Conservation (phyloP, 2,329 filamentous ascomycete species). For the Trichoderma atroviride region DNA sequence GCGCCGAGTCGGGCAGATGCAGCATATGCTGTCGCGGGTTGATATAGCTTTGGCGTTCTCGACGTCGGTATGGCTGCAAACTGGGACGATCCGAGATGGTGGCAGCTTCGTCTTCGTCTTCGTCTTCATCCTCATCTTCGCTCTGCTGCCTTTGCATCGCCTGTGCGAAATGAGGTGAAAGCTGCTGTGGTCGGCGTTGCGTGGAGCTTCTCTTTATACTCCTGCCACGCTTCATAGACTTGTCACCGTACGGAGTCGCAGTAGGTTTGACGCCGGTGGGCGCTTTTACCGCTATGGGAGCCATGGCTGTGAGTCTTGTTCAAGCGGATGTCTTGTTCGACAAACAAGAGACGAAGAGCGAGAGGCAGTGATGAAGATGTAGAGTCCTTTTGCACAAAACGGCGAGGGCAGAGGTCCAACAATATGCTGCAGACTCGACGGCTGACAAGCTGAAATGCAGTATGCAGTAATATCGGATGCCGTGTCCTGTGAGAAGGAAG, state of each 20-base stretch:
- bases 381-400: not conserved
- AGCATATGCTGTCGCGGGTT: constrained; percentile 27
- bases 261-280: not conserved
- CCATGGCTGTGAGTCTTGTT: constrained; percentile 4
- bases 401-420: not conserved
- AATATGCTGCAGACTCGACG: not conserved
- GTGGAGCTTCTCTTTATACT: constrained; percentile 21
- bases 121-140: constrained; percentile 19
- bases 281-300: constrained; percentile 8
- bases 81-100: constrained; percentile 21
- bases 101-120: constrained; percentile 12
- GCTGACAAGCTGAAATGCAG: not conserved
- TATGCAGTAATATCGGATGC: not conserved
- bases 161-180: not conserved
- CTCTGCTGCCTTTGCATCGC: constrained; percentile 9
- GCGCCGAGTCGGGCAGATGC: constrained; percentile 26
- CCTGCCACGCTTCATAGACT: not conserved
- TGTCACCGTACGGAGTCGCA: not conserved
- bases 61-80: constrained; percentile 27
- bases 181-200: constrained; percentile 17
- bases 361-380: not conserved
- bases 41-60: constrained; percentile 32
- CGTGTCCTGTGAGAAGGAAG: not conserved
- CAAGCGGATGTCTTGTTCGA: not conserved
- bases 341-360: not conserved